Conservation (phyloP, 2,329 filamentous ascomycete species). For the Teratosphaeria pseudoeucalypti region DNA sequence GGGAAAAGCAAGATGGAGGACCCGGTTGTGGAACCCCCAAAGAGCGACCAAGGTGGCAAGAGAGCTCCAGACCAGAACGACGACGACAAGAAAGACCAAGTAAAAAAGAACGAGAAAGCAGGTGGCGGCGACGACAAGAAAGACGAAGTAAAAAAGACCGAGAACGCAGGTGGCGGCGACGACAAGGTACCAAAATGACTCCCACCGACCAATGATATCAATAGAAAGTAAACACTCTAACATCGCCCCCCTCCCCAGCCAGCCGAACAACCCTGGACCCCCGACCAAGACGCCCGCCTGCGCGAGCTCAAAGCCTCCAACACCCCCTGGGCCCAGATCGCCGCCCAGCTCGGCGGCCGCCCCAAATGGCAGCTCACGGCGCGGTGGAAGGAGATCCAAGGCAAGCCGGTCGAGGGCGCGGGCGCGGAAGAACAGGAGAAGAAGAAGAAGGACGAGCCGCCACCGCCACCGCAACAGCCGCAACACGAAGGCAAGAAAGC, state of each 20-base stretch:
- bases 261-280: background rate
- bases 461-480: background rate
- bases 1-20: slow-evolving; percentile 1
- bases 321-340: slow-evolving; percentile 25
- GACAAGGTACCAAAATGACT: background rate
- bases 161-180: background rate
- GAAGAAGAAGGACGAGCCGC: slow-evolving; percentile 14
- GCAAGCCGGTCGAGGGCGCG: background rate
- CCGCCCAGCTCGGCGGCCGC: slow-evolving; percentile 21
- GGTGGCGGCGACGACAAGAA: background rate
- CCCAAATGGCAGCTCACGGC: slow-evolving; percentile 8
- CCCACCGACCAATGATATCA: background rate
- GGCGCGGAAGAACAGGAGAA: slow-evolving; percentile 7
- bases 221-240: background rate
- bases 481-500: slow-evolving; percentile 1
- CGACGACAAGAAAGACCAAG: background rate
- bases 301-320: slow-evolving; percentile 25
- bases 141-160: background rate
- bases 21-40: slow-evolving; percentile 5
- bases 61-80: background rate
- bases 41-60: background rate
- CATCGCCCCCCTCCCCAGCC: background rate
- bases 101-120: background rate
- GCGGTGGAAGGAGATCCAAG: slow-evolving; percentile 29
- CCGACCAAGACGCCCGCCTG: slow-evolving; percentile 32